These are phyloP conservation scores for Pogostemon cablin DNA, from an alignment of 257 asterid genomes.

Conservation along the genomic window DNA sequence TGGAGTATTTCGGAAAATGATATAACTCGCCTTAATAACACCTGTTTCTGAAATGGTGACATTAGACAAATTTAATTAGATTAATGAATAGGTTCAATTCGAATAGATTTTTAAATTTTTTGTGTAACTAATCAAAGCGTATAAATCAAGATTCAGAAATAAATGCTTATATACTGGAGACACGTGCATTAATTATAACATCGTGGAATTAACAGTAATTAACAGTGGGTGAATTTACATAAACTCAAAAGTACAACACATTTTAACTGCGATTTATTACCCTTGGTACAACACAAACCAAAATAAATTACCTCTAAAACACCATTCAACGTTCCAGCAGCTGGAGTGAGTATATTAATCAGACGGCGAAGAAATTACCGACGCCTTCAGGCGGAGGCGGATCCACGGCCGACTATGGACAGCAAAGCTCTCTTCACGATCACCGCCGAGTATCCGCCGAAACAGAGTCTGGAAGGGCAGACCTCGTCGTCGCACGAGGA, in stretches of 20 bases:
- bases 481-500: conserved; percentile 31
- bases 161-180: not conserved
- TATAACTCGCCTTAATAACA: too few species aligned
- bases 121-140: not conserved
- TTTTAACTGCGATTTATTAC: conserved; percentile 25
- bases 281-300: conserved; percentile 20
- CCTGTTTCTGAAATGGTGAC: too few species aligned
- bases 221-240: conserved; percentile 25
- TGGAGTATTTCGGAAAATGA: too few species aligned
- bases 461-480: conserved; percentile 28
- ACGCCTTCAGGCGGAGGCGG: conserved; percentile 30
- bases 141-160: not conserved
- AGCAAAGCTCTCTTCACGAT: conserved; percentile 44
- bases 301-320: not conserved
- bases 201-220: not conserved
- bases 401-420: conserved; percentile 51
- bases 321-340: not conserved
- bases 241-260: conserved; percentile 17
- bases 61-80: too few species aligned
- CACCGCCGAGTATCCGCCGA: conserved; percentile 28
- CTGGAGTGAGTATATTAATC: not conserved
- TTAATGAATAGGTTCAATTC: too few species aligned
- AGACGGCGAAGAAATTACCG: not conserved
- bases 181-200: conserved; percentile 3
- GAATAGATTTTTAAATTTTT: too few species aligned